Evolutionary conservation across 495 filamentous ascomycete genomes (phyloP).

Genomic region (Penicillium coffeae): DNA sequence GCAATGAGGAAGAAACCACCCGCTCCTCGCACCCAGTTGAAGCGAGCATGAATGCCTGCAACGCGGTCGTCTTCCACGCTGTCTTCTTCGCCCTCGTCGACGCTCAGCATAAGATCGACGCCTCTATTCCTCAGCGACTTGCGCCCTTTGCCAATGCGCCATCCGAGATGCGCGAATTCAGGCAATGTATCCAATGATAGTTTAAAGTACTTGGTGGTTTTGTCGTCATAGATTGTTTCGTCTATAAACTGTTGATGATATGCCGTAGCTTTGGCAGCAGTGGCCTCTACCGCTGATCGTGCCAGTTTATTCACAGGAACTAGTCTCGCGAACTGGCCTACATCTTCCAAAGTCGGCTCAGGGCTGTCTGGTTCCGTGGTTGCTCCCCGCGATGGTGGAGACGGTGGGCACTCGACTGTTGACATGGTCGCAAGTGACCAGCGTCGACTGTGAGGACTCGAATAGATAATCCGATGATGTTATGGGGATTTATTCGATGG

Average conservation of each 20-base stretch:
- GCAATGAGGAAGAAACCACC: conserved; percentile 3
- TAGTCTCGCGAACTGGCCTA: not conserved
- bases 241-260: conserved; percentile 1
- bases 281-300: not conserved
- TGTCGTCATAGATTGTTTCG: conserved; percentile 2
- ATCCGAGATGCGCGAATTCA: not conserved
- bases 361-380: not conserved
- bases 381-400: not conserved
- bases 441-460: no score
- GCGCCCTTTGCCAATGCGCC: conserved; percentile 1
- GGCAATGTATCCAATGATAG: conserved; percentile 2
- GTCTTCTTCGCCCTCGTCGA: no score
- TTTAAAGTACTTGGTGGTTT: not conserved
- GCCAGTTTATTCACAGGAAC: no score
- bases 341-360: not conserved
- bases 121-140: not conserved
- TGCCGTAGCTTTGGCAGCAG: not conserved
- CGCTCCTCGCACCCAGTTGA: conserved; percentile 3
- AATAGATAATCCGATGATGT: not conserved
- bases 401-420: not conserved
- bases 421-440: not conserved
- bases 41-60: conserved; percentile 5
- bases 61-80: not conserved
- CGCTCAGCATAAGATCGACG: conserved; percentile 1
- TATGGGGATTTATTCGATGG: not conserved